Evolutionary conservation across 164 flowering plant species (phyloP).

Genomic region (Litsea cubeba): DNA sequence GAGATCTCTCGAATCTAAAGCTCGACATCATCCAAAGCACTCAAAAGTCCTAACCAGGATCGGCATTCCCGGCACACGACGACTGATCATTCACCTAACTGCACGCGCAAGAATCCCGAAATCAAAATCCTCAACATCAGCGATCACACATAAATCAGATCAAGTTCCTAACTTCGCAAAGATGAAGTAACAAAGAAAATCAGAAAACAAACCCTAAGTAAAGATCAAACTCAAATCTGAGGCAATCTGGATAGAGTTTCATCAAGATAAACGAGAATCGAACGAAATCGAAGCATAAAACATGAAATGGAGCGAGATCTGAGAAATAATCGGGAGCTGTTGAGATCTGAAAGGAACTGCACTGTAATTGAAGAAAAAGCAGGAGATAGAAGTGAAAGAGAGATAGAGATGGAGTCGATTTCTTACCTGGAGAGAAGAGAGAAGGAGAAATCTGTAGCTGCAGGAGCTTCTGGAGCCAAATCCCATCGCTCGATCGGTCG

Average conservation of each 20-base stretch:
- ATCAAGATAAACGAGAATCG: background rate
- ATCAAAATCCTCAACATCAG: background rate
- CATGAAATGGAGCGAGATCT: background rate
- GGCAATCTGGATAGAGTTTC: background rate
- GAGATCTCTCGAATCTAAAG: background rate
- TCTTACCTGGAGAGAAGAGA: constrained; percentile 1
- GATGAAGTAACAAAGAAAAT: background rate
- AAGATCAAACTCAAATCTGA: background rate
- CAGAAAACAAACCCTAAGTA: background rate
- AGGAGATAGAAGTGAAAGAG: background rate
- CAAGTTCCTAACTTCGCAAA: no score
- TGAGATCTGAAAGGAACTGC: background rate
- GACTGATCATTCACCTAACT: no score
- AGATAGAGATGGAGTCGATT: background rate
- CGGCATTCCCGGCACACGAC: background rate
- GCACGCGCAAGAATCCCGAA: no score
- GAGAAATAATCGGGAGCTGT: background rate
- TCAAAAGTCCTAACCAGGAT: background rate
- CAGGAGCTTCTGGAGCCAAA: background rate
- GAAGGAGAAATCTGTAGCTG: constrained; percentile 9
- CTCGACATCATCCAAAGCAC: background rate
- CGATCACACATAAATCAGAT: background rate
- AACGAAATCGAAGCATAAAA: background rate
- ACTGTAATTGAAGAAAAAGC: background rate
- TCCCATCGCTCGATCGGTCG: background rate